Conservation (phyloP, 2,329 filamentous ascomycete genomes). For the Alternaria sp. region DNA sequence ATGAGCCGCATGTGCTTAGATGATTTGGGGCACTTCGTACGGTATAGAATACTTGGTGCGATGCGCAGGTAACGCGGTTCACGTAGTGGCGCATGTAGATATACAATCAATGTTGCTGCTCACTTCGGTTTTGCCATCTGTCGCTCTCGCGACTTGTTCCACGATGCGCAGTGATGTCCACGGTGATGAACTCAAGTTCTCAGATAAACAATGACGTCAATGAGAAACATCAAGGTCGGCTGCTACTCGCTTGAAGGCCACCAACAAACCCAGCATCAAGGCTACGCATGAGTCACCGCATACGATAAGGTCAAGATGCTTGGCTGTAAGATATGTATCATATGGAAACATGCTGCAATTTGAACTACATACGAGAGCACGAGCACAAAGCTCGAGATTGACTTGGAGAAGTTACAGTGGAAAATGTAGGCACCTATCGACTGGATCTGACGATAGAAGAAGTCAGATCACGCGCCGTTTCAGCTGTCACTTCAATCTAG, state of each 20-base stretch:
- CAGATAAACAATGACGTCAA: not conserved
- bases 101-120: not conserved
- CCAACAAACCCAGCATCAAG: not conserved
- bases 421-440: not conserved
- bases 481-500: not conserved
- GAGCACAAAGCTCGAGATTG: not conserved
- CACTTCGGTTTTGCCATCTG: not conserved
- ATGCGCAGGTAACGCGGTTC: not conserved
- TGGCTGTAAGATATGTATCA: not conserved
- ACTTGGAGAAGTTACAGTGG: not conserved
- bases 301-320: not conserved
- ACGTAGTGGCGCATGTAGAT: not conserved
- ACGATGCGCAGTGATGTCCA: not conserved
- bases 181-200: not conserved
- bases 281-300: not conserved
- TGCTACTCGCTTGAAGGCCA: not conserved
- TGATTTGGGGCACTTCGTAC: not conserved
- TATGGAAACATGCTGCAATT: not conserved
- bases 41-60: not conserved
- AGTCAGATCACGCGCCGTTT: not conserved
- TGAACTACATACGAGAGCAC: not conserved
- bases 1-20: not conserved
- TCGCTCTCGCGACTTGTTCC: not conserved
- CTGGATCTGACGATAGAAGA: not conserved
- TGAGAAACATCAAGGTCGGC: not conserved